Evolutionary conservation across 345 rosid genomes (phyloP).

Genomic region (Brassica juncea): DNA sequence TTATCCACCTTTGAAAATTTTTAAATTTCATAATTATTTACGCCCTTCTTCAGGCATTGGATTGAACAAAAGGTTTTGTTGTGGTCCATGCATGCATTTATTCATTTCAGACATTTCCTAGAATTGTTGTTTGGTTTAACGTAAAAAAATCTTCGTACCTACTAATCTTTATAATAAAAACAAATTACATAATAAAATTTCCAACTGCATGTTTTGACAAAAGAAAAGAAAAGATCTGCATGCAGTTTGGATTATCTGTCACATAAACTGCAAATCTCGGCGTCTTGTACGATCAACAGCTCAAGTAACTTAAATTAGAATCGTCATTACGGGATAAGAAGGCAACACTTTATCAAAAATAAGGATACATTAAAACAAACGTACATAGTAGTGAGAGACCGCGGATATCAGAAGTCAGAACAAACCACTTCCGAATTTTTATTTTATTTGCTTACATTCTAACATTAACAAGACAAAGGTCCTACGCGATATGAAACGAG

Average conservation of each 20-base stretch:
- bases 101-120: conserved; percentile 13
- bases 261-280: not conserved
- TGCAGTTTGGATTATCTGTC: not conserved
- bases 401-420: not conserved
- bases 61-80: conserved; percentile 26
- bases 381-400: conserved; percentile 1
- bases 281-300: conserved; percentile 1
- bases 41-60: conserved; percentile 20
- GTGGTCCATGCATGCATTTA: conserved; percentile 34
- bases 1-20: not conserved
- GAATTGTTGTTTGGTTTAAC: conserved; percentile 16
- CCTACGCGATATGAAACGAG: conserved; percentile 10
- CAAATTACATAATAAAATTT: too few species aligned
- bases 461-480: conserved; percentile 23
- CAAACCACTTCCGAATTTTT: not conserved
- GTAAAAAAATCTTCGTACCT: not conserved
- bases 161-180: too few species aligned
- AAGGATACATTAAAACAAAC: not conserved
- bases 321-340: not conserved
- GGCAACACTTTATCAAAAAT: not conserved
- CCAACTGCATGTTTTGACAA: too few species aligned
- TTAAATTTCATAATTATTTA: not conserved
- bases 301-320: not conserved
- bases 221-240: not conserved
- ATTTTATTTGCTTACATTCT: conserved; percentile 4